A percentile compares a stretch with the other conserved stretches of the same genome.
Conservation (phyloP, 495 filamentous ascomycete species). For the Pyrenopolyporus hunteri region DNA sequence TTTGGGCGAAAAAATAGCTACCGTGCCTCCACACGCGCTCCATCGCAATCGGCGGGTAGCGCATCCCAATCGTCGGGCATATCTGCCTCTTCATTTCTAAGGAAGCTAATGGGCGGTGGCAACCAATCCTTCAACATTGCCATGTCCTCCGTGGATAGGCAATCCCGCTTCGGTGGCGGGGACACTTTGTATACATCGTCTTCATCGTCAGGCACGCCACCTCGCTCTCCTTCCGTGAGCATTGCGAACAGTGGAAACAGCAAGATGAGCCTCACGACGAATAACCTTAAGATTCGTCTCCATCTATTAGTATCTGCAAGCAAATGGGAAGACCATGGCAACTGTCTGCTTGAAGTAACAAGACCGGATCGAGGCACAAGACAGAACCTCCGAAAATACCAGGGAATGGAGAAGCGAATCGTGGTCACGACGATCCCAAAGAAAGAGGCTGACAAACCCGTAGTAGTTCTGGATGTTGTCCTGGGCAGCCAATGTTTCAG, state of each 20-base stretch:
- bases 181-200: slow-evolving; percentile 68
- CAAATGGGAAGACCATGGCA: slow-evolving; percentile 90
- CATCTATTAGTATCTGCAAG: slow-evolving; percentile 77
- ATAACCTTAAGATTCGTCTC: slow-evolving; percentile 80
- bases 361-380: slow-evolving; percentile 65
- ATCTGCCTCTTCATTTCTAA: slow-evolving; percentile 77
- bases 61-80: slow-evolving; percentile 61
- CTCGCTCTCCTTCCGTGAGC: slow-evolving; percentile 60
- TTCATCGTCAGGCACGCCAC: slow-evolving; percentile 60
- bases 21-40: slow-evolving; percentile 59
- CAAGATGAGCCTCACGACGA: slow-evolving; percentile 70
- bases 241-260: slow-evolving; percentile 63
- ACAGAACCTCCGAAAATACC: slow-evolving; percentile 56
- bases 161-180: slow-evolving; percentile 52
- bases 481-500: slow-evolving; percentile 85
- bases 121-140: slow-evolving; percentile 79
- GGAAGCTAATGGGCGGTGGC: slow-evolving; percentile 55
- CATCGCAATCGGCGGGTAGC: slow-evolving; percentile 52
- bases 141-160: slow-evolving; percentile 58
- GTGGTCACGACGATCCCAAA: slow-evolving; percentile 63
- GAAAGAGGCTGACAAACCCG: slow-evolving; percentile 67
- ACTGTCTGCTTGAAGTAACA: slow-evolving; percentile 80
- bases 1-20: slow-evolving; percentile 67
- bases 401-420: slow-evolving; percentile 80
- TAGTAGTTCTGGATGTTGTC: slow-evolving; percentile 80